Percentiles rank a stretch among this genome's conserved stretches.
These are phyloP conservation scores for Borealophlyctis nickersoniae DNA, from an alignment of 192 early-diverging fungal species.

Conservation along the genomic window DNA sequence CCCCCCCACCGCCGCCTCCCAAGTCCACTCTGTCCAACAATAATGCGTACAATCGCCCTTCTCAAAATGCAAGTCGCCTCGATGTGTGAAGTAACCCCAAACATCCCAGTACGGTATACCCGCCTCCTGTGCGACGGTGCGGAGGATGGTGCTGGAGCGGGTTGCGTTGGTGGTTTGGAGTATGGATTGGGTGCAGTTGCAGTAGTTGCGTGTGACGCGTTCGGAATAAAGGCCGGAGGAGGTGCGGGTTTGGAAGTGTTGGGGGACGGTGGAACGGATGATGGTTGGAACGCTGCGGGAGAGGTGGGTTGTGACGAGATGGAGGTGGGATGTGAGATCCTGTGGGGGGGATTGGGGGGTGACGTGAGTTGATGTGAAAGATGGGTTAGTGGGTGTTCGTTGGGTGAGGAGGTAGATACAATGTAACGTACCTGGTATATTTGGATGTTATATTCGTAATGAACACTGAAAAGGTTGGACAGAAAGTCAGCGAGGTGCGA, in stretches of 20 bases:
- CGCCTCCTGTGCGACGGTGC: not conserved
- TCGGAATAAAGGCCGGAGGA: not conserved
- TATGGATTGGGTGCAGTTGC: not conserved
- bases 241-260: not conserved
- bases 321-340: not conserved
- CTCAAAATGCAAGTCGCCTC: not conserved
- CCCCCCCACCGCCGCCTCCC: not conserved
- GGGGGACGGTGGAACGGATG: not conserved
- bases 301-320: not conserved
- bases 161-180: not conserved
- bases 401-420: not conserved
- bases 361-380: too few relatives aligned
- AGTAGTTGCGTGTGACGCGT: not conserved
- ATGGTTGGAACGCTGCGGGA: not conserved
- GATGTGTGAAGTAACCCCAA: not conserved
- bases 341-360: constrained; percentile 1
- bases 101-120: not conserved
- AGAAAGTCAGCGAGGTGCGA: too few relatives aligned
- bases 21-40: constrained; percentile 1
- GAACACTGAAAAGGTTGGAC: not conserved
- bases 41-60: not conserved
- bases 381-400: not conserved
- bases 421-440: not conserved
- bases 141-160: not conserved
- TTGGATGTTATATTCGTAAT: not conserved